Evolutionary conservation across 768 basidiomycete species (phyloP).

Genomic region (Pulveroboletus sp.): DNA sequence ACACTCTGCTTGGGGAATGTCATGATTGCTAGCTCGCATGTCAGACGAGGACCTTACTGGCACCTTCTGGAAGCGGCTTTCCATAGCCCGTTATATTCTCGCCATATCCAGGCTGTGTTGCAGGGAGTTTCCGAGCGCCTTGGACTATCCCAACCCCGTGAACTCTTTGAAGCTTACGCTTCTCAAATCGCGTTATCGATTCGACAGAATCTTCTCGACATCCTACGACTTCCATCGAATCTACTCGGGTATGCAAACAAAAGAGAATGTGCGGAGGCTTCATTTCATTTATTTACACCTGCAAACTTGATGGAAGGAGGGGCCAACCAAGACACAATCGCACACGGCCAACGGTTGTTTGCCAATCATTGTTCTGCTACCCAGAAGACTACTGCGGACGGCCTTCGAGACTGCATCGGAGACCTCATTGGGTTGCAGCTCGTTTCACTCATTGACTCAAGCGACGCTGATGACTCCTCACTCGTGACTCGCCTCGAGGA

Average conservation of each 20-base stretch:
- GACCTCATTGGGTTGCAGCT: constrained; percentile 66
- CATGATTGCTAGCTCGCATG: constrained; percentile 73
- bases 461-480: constrained; percentile 14
- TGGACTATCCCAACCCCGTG: constrained; percentile 56
- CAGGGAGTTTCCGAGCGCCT: constrained; percentile 61
- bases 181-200: constrained; percentile 74
- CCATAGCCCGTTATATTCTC: constrained; percentile 28
- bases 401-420: constrained; percentile 61
- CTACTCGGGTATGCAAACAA: constrained; percentile 75
- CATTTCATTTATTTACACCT: constrained; percentile 67
- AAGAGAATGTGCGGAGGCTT: constrained; percentile 62
- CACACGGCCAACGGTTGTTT: constrained; percentile 48
- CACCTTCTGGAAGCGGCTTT: constrained; percentile 73
- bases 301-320: constrained; percentile 54
- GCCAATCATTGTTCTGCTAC: constrained; percentile 59
- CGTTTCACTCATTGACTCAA: constrained; percentile 42
- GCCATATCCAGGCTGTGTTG: constrained; percentile 50
- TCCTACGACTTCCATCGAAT: constrained; percentile 62
- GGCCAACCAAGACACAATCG: constrained; percentile 22
- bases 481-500: constrained; percentile 32
- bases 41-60: constrained; percentile 83
- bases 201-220: constrained; percentile 44
- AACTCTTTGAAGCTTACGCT: constrained; percentile 77
- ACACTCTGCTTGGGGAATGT: constrained; percentile 71
- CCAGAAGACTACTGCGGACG: constrained; percentile 47